A percentile compares a stretch with the other conserved stretches of the same genome.
phyloP scores from a whole-genome alignment of 495 filamentous ascomycete genomes.

The Sporormia fimetaria region DNA sequence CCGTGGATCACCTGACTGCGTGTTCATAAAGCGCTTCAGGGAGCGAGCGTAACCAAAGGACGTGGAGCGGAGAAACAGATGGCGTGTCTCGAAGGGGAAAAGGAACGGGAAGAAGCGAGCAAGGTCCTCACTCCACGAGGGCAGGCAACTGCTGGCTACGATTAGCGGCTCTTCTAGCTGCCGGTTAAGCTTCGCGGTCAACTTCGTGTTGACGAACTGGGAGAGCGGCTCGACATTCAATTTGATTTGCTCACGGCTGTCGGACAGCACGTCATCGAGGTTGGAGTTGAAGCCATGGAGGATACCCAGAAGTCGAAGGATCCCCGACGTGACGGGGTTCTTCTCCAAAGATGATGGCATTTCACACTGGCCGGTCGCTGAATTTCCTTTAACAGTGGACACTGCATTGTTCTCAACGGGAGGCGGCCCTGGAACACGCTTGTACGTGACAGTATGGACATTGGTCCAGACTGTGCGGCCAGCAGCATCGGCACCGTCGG shows the following conservation, averaged over 20 bases:
- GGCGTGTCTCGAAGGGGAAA: constrained; percentile 98
- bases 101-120: constrained; percentile 91
- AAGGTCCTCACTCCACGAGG: constrained; percentile 95
- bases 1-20: constrained; percentile 67
- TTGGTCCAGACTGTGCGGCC: constrained; percentile 77
- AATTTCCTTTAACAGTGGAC: constrained; percentile 41
- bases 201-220: constrained; percentile 97
- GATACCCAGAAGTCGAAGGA: constrained; percentile 79
- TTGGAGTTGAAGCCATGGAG: constrained; percentile 90
- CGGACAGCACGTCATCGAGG: constrained; percentile 90
- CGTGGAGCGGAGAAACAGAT: constrained; percentile 94
- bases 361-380: constrained; percentile 38
- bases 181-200: constrained; percentile 96
- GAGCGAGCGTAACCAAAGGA: constrained; percentile 96
- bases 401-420: constrained; percentile 64
- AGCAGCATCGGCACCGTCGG: constrained; percentile 52
- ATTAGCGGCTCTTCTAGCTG: constrained; percentile 98
- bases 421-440: constrained; percentile 75
- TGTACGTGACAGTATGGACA: constrained; percentile 85
- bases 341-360: constrained; percentile 79
- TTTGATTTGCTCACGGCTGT: constrained; percentile 58
- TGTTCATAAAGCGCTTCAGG: constrained; percentile 95
- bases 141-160: constrained; percentile 92
- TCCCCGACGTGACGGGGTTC: constrained; percentile 70
- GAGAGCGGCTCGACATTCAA: constrained; percentile 76